phyloP scores from a whole-genome alignment of 768 basidiomycete genomes.

The Termitomyces sp. region DNA sequence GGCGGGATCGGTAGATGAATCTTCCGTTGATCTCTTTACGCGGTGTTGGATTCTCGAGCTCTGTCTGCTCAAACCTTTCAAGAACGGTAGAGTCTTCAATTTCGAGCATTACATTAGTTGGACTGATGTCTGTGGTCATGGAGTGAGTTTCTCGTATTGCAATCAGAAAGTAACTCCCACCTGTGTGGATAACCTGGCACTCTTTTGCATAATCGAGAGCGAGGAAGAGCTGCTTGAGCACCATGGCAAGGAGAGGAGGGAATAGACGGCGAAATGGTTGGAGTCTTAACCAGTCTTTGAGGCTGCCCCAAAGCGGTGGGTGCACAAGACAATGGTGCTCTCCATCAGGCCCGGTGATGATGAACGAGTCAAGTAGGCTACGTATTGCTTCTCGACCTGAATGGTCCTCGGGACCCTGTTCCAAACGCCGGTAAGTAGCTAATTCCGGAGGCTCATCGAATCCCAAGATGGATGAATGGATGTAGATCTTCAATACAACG shows the following conservation, averaged over 20 bases:
- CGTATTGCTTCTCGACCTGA: background rate
- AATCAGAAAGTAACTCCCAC: background rate
- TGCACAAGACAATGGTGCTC: background rate
- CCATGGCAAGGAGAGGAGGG: background rate
- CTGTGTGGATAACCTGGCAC: background rate
- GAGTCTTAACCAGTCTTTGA: background rate
- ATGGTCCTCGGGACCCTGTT: background rate
- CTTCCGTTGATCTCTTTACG: slow-evolving; percentile 14
- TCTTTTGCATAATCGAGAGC: background rate
- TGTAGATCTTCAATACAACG: background rate
- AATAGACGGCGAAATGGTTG: background rate
- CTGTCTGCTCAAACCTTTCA: slow-evolving; percentile 7
- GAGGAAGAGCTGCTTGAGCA: background rate
- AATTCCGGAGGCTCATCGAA: background rate
- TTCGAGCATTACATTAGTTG: background rate
- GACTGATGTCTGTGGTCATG: background rate
- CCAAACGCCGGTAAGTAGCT: background rate
- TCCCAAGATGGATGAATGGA: background rate
- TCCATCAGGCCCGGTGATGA: background rate
- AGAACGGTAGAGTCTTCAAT: background rate
- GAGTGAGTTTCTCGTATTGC: background rate
- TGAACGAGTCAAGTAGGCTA: background rate
- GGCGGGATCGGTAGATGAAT: slow-evolving; percentile 13
- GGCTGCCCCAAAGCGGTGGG: background rate
- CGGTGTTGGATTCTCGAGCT: slow-evolving; percentile 7